Evolutionary conservation across 495 filamentous ascomycete species (phyloP).

Genomic region (Podospora fimiseda): DNA sequence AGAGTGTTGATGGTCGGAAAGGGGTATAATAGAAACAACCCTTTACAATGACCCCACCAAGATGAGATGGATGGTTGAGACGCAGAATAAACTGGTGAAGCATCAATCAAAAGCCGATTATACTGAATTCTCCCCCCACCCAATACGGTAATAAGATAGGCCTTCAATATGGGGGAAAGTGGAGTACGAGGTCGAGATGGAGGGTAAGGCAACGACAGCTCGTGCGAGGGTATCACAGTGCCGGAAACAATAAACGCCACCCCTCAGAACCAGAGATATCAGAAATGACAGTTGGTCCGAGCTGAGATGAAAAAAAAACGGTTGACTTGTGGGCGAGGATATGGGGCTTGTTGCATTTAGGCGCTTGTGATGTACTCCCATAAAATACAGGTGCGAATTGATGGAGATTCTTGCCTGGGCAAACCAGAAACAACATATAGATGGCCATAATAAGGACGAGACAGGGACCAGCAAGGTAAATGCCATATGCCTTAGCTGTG

Average conservation of each 20-base stretch:
- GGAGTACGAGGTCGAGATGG: background rate
- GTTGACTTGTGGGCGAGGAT: constrained; percentile 10
- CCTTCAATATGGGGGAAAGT: background rate
- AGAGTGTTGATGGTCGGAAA: constrained; percentile 1
- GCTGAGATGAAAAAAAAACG: background rate
- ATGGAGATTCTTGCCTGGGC: too few relatives aligned
- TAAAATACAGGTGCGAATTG: constrained; percentile 8
- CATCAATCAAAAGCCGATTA: constrained; percentile 7
- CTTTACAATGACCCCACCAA: constrained; percentile 11
- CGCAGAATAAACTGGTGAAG: constrained; percentile 10
- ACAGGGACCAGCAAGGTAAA: constrained; percentile 10
- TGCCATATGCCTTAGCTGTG: constrained; percentile 10
- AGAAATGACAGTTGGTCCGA: constrained; percentile 10
- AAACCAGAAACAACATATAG: background rate
- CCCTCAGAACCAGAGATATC: constrained; percentile 9
- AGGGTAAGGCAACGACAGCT: background rate
- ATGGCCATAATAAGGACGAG: constrained; percentile 1
- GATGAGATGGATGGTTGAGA: constrained; percentile 4
- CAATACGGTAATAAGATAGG: constrained; percentile 3
- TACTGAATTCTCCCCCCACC: background rate
- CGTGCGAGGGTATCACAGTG: background rate
- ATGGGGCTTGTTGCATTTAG: constrained; percentile 17
- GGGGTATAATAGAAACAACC: constrained; percentile 14
- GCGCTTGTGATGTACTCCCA: constrained; percentile 24
- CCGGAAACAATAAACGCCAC: constrained; percentile 2